Percentiles rank a stretch among this genome's conserved stretches.
These are phyloP conservation scores for Mucor irregularis DNA, from an alignment of 371 early-diverging fungal genomes.

Conservation along the genomic window DNA sequence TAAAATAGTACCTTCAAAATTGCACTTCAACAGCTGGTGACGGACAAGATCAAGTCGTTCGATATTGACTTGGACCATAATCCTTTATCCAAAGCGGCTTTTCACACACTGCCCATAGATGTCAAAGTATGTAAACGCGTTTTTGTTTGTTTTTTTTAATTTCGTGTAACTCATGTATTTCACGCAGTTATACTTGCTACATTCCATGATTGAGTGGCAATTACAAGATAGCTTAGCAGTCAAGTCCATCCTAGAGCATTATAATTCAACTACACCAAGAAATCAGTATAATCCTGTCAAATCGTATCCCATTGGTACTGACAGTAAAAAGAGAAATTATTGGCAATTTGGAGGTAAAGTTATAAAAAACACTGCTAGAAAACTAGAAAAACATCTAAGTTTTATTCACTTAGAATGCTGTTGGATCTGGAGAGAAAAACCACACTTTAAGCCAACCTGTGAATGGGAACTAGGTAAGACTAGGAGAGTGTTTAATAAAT, in stretches of 20 bases:
- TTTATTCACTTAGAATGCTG: constrained; percentile 21
- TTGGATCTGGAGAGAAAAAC: constrained; percentile 38
- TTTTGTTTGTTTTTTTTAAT: not conserved
- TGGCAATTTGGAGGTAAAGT: constrained; percentile 43
- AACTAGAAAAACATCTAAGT: not conserved
- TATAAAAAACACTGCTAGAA: not conserved
- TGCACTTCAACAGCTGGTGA: constrained; percentile 29
- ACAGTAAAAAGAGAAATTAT: constrained; percentile 31
- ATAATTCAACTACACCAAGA: constrained; percentile 4
- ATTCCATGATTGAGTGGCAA: constrained; percentile 46
- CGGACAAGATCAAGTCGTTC: constrained; percentile 27
- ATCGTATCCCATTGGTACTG: constrained; percentile 25
- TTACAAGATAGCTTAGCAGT: constrained; percentile 40
- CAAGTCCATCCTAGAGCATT: constrained; percentile 22
- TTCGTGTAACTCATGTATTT: not conserved
- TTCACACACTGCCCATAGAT: constrained; percentile 17
- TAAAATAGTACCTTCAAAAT: constrained; percentile 16
- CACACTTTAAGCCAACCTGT: constrained; percentile 8
- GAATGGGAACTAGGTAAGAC: constrained; percentile 34
- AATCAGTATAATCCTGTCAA: constrained; percentile 24
- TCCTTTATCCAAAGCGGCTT: constrained; percentile 29
- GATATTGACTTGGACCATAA: constrained; percentile 39
- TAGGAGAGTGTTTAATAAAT: too few relatives aligned
- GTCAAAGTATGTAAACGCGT: constrained; percentile 29
- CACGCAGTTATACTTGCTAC: constrained; percentile 30